Base-by-base conservation (phyloP, 2,329 filamentous ascomycete genomes). In the Fusarium irregulare region DNA sequence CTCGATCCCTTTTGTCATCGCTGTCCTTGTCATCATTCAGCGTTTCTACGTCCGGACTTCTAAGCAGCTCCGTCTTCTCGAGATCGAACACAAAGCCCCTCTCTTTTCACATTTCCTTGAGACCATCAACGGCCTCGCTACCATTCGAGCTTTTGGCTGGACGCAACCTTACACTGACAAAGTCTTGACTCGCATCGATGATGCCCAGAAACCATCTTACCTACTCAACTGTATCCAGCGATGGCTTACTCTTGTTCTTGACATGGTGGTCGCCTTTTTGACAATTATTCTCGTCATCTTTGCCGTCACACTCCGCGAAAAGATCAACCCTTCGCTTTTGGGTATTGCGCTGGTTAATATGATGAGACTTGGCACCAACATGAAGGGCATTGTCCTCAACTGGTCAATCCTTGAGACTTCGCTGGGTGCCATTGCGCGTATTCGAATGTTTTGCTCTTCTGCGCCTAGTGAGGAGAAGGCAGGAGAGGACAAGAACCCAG, bases 21-120 rank as follows among this genome's bases (percentile, higher is more conserved):
- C 76, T 10, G 71, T 79, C 3, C 73, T 85, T 16, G 83, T 83
- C 56, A 57, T 82, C 10, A 79, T 87, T 12, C 85, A 87, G 60
- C 82, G 82, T 44, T 81, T 84, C 66, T 88, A 88, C 64, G 79
- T 88, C n/a, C 80, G 83, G 8, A 88, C 86, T 3, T 87, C 85
- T 0, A 84, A 85, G 6, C 86, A 88, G 59, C 75, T 88, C 9
- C 81, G 87, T 51, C 80, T 86, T 28, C 76, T 88, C 10, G 86
- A 88, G 30, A 77, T 80, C 10, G 78, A 80, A 21, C 66, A 74
- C 45, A 79, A 79, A 14, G 76, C 78, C 0, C 78, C 78, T 1
- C 45, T 80, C 5, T 80, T 78, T 56, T 76, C 76, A 0, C 77
- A 78, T 30, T 79, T 80, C 37, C 68, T 78, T 10, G 78, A 80